Evolutionary conservation across 441 rosid species (phyloP), one percentile per base, ranked within the genome.

Genomic region (Aquilaria agallochum): DNA sequence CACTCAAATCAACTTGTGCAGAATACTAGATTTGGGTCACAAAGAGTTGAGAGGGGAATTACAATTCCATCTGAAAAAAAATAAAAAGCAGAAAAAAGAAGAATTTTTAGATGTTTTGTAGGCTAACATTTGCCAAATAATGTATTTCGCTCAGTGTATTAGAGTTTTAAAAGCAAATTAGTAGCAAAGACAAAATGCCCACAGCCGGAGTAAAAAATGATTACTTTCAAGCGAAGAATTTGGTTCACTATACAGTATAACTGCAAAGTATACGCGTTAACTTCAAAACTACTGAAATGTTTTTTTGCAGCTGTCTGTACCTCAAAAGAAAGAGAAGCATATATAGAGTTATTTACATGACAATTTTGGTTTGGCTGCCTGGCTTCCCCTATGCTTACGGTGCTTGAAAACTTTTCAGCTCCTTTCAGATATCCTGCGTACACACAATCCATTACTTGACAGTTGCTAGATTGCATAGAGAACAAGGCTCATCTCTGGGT

Each of bases 311-410:
- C 58, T 32, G 68, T 66, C 67, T 75, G 64, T 71, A 65, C 57
- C 66, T 68, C 74, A 20, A 55, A 55, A 58, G 67, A 69, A 66
- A 55, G 58, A 62, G 45, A 67, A 62, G 63, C 63, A 56, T 65
- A 49, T 52, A 67, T 71, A 40, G 45, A 5, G 45, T 70, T 79
- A 83, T 90, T 68, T 82, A 87, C 89, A 83, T 64, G 55, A 65
- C 63, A 48, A 40, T 40, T 40, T 40, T 40, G 45, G 45, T 71
- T 69, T 78, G 72, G 82, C 68, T 33, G 59, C 72, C 59, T 62
- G 57, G 71, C 50, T 64, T 36, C 53, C 51, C 66, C 44, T 63
- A 51, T 51, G 57, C 64, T 50, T 46, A 42, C 49, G 55, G 57
- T 53, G 62, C 71, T 58, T 20, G 58, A 48, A 52, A 53, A 45